phyloP scores from a whole-genome alignment of 768 basidiomycete species.

The Boletus huronensis region DNA sequence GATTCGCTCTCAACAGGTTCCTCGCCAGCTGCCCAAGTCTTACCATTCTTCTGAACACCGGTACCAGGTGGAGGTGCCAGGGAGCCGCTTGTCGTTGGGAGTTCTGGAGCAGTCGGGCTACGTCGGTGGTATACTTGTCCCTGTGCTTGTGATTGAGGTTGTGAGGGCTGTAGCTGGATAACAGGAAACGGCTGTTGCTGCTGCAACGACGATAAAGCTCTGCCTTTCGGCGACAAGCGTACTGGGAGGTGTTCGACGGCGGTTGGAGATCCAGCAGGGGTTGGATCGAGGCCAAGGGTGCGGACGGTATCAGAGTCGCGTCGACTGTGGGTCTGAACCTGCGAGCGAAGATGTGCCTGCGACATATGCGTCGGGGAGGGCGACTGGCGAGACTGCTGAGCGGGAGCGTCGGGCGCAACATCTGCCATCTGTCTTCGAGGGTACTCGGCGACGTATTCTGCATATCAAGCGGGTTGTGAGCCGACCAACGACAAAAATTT shows the following conservation, averaged over 20 bases:
- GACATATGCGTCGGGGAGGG: slow-evolving; percentile 49
- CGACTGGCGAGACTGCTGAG: slow-evolving; percentile 43
- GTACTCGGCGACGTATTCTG: slow-evolving; percentile 28
- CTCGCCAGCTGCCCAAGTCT: slow-evolving; percentile 48
- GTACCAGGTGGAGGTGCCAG: slow-evolving; percentile 16
- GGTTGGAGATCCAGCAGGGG: slow-evolving; percentile 52
- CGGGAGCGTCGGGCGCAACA: slow-evolving; percentile 8
- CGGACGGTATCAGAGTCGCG: slow-evolving; percentile 78
- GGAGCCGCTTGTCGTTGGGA: slow-evolving; percentile 41
- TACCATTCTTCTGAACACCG: slow-evolving; percentile 28
- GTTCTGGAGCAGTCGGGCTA: slow-evolving; percentile 69
- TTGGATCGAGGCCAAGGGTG: slow-evolving; percentile 37
- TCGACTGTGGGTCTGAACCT: slow-evolving; percentile 50
- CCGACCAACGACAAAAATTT: background rate
- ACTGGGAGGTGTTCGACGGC: slow-evolving; percentile 41
- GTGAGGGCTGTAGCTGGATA: slow-evolving; percentile 23
- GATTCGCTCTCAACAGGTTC: slow-evolving; percentile 38
- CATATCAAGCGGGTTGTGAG: slow-evolving; percentile 9
- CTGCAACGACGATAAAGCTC: slow-evolving; percentile 17
- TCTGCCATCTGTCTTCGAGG: slow-evolving; percentile 18
- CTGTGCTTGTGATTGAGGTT: slow-evolving; percentile 19
- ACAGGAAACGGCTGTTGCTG: slow-evolving; percentile 29
- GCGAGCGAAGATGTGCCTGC: slow-evolving; percentile 30
- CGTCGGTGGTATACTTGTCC: slow-evolving; percentile 50
- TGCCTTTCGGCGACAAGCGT: slow-evolving; percentile 32